These are phyloP conservation scores for Pyronema omphalodes DNA, from an alignment of 495 filamentous ascomycete genomes.

Conservation along the genomic window DNA sequence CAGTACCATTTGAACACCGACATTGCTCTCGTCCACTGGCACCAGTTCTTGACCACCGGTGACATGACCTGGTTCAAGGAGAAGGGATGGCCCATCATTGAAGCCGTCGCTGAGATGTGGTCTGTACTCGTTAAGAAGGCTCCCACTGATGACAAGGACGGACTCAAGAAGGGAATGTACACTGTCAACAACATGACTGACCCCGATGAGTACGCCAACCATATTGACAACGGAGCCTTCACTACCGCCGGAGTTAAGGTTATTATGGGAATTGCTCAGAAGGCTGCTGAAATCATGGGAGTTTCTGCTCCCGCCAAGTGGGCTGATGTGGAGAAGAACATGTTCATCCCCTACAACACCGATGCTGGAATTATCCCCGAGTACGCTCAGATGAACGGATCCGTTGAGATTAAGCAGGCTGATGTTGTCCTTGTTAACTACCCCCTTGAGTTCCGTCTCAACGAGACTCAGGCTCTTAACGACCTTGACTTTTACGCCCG, in stretches of 20 bases:
- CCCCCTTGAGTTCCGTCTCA: conserved; percentile 31
- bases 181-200: conserved; percentile 54
- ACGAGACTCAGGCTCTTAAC: conserved; percentile 17
- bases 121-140: conserved; percentile 28
- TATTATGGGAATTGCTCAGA: conserved; percentile 37
- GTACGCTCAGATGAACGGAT: conserved; percentile 41
- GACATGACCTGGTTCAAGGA: conserved; percentile 31
- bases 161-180: conserved; percentile 25
- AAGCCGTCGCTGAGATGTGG: conserved; percentile 31
- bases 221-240: conserved; percentile 50
- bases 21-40: conserved; percentile 41
- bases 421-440: conserved; percentile 40
- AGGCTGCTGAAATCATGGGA: conserved; percentile 38
- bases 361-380: conserved; percentile 51
- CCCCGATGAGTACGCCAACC: conserved; percentile 61
- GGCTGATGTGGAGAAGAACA: conserved; percentile 34
- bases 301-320: conserved; percentile 34
- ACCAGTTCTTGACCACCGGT: conserved; percentile 33
- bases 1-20: conserved; percentile 54
- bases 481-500: conserved; percentile 41
- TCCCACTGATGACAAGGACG: conserved; percentile 27
- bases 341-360: conserved; percentile 30
- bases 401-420: conserved; percentile 39
- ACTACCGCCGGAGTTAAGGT: conserved; percentile 49
- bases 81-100: conserved; percentile 31